Evolutionary conservation across 2,329 filamentous ascomycete genomes (phyloP).

Genomic region (Talaromyces sp.): DNA sequence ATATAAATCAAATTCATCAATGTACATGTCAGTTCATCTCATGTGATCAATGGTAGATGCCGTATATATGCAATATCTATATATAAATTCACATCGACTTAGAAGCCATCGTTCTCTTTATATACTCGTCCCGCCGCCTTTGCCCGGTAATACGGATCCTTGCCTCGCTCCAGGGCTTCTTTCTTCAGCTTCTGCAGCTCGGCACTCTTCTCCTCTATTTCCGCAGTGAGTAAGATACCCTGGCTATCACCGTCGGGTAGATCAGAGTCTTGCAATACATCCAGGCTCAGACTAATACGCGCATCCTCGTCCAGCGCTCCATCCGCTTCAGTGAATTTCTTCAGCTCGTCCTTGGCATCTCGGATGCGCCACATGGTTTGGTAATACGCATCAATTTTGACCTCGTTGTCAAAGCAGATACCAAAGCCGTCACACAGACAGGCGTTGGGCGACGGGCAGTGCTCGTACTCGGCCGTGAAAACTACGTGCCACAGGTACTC

Average conservation of each 20-base stretch:
- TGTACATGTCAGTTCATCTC: background rate
- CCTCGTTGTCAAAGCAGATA: constrained; percentile 52
- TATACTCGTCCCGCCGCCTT: constrained; percentile 1
- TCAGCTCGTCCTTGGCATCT: constrained; percentile 31
- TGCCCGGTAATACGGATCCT: background rate
- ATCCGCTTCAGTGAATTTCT: constrained; percentile 33
- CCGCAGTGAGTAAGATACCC: constrained; percentile 1
- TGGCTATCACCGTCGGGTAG: background rate
- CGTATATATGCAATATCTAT: background rate
- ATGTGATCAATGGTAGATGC: background rate
- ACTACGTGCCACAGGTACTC: constrained; percentile 62
- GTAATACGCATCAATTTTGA: constrained; percentile 45
- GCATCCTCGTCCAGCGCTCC: constrained; percentile 8
- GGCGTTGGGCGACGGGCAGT: constrained; percentile 46
- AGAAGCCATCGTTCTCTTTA: background rate
- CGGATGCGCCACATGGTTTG: constrained; percentile 39
- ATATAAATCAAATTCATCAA: background rate
- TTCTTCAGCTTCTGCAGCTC: constrained; percentile 6
- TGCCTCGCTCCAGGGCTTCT: constrained; percentile 5
- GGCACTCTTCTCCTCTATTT: constrained; percentile 7
- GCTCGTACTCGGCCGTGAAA: constrained; percentile 46
- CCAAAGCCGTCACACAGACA: constrained; percentile 63
- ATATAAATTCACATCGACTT: background rate
- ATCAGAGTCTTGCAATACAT: constrained; percentile 3
- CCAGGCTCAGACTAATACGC: constrained; percentile 5